Percentiles rank a stretch among this genome's conserved stretches.
These are phyloP conservation scores for Trypanosoma theileri DNA, from an alignment of 208 protist genomes.

Conservation along the genomic window DNA sequence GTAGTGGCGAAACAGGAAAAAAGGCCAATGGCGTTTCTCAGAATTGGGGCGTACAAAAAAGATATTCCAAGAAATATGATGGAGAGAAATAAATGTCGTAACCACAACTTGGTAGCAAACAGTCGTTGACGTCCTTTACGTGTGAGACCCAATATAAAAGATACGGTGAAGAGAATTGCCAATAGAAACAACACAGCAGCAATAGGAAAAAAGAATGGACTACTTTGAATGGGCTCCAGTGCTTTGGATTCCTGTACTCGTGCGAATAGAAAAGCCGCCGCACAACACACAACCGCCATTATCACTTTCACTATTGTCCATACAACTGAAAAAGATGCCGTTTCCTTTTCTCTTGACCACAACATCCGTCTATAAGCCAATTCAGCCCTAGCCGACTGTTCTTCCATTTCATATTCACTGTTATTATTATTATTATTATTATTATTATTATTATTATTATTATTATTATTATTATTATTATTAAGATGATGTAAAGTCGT, in stretches of 20 bases:
- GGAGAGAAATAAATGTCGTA: constrained; percentile 18
- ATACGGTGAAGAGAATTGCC: constrained; percentile 4
- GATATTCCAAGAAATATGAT: constrained; percentile 14
- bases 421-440: neutral
- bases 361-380: constrained; percentile 20
- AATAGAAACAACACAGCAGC: constrained; percentile 14
- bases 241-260: neutral
- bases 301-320: constrained; percentile 18
- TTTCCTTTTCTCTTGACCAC: constrained; percentile 13
- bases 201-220: constrained; percentile 6
- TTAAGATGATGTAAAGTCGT: neutral
- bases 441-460: neutral
- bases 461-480: constrained; percentile 1
- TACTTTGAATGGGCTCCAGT: constrained; percentile 3
- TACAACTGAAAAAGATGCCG: constrained; percentile 5
- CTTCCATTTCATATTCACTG: neutral
- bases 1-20: constrained; percentile 10
- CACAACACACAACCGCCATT: neutral
- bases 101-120: constrained; percentile 24
- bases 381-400: constrained; percentile 20
- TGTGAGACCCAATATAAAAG: constrained; percentile 15
- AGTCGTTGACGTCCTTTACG: constrained; percentile 4
- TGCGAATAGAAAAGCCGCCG: constrained; percentile 17
- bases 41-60: constrained; percentile 28
- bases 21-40: constrained; percentile 24